Conservation (phyloP, 305 asterid genomes). For the Solanum hybrid region DNA sequence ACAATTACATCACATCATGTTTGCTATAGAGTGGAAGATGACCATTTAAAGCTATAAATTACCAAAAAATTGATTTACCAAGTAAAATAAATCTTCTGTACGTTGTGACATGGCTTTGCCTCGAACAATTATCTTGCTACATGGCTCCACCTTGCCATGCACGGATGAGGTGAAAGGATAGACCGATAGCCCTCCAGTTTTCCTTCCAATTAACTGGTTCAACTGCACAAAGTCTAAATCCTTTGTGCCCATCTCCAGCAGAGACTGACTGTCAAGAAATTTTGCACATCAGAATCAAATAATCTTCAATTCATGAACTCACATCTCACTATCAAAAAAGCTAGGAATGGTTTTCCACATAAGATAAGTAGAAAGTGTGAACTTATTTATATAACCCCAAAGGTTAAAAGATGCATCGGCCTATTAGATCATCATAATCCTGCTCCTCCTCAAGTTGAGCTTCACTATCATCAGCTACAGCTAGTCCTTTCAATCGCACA, state of each 20-base stretch:
- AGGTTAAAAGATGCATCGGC: background rate
- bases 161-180: slow-evolving; percentile 86
- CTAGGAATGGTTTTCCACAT: background rate
- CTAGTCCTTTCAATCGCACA: background rate
- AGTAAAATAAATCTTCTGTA: slow-evolving; percentile 73
- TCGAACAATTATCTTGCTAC: slow-evolving; percentile 68
- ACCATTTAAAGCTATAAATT: background rate
- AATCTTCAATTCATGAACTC: background rate
- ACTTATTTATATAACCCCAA: background rate
- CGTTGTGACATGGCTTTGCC: slow-evolving; percentile 95
- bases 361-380: background rate
- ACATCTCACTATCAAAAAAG: background rate
- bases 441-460: background rate
- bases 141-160: slow-evolving; percentile 67
- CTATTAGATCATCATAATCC: background rate
- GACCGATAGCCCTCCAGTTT: slow-evolving; percentile 95
- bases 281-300: slow-evolving; percentile 12
- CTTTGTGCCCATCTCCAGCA: slow-evolving; percentile 96
- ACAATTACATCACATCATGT: background rate
- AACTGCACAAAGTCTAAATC: slow-evolving; percentile 89
- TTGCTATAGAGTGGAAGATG: background rate
- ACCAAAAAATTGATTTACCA: slow-evolving; percentile 37
- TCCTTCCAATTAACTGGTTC: slow-evolving; percentile 91
- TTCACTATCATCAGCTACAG: background rate
- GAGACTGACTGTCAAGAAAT: slow-evolving; percentile 69